Evolutionary conservation across 352 stramenopile genomes (phyloP), one percentile per base, ranked within the genome.

Genomic region (Saprolegnia parasitica): DNA sequence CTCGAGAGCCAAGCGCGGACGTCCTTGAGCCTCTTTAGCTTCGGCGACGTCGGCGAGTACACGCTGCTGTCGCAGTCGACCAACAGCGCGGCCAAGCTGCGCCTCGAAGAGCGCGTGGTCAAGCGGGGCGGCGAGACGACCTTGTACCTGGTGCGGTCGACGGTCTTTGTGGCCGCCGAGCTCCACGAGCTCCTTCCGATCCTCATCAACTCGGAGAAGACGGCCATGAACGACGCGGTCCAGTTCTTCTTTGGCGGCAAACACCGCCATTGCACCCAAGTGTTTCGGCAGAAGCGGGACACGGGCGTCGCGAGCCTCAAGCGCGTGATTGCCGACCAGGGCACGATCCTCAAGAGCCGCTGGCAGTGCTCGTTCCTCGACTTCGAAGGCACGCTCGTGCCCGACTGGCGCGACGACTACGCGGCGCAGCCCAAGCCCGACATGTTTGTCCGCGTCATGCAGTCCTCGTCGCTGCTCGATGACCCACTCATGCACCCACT

Each of bases 351-450:
- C 70, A 77, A 76, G n/a, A 77, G 80, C 60, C 77, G 81, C 16
- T 78, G 78, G 23, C 83, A 88, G 6, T 86, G 84, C 56, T 89
- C 81, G 37, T 74, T 90, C 26, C 56, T 92, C 39, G 84, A 92
- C 77, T 92, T 90, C 72, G 80, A 89, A 56, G 88, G 83, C 39
- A 75, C 88, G 23, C 65, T 92, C 57, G 77, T 90, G 39, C 88
- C 89, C 56, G 84, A 92, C 73, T 92, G 84, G 84, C 79, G 85
- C 32, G 80, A 85, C 45, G 73, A 74, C 0, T 74, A 81, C 49
- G 58, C 58, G 45, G 45, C 67, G 5, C 73, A 73, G 15, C 84
- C 79, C 24, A 15, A 10, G 29, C 35, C 58, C 26, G 63, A 70
- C 37, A 92, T 92, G 84, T 88, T 86, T 62, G 80, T 92, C 52